phyloP scores from a whole-genome alignment of 768 basidiomycete species.

The Amanita rimosa region DNA sequence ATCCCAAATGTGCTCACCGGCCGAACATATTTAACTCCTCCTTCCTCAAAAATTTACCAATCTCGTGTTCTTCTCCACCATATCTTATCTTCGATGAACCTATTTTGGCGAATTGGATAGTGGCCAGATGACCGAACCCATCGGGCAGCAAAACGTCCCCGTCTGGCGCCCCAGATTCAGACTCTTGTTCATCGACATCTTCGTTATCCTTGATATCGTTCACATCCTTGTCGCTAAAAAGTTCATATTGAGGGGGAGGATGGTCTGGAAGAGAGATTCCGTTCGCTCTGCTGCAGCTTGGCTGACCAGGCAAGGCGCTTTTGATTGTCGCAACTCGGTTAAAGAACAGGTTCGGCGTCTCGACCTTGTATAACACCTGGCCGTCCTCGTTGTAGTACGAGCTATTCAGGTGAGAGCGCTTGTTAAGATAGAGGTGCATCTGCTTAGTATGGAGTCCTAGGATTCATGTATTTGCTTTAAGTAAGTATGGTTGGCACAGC shows the following conservation, averaged over 20 bases:
- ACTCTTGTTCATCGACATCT: neutral
- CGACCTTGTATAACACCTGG: slow-evolving; percentile 13
- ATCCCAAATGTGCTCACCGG: slow-evolving; percentile 8
- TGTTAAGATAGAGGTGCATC: slow-evolving; percentile 16
- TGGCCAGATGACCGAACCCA: slow-evolving; percentile 7
- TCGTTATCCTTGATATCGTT: neutral
- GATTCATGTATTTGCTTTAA: no score
- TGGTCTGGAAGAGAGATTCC: neutral
- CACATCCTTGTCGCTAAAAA: neutral
- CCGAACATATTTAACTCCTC: slow-evolving; percentile 7
- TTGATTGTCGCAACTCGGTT: slow-evolving; percentile 8
- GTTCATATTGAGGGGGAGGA: neutral
- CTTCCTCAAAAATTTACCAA: slow-evolving; percentile 11
- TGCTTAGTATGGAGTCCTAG: neutral
- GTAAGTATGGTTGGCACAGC: no score
- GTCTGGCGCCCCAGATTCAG: neutral
- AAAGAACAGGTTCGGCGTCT: slow-evolving; percentile 5
- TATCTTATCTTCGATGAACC: slow-evolving; percentile 4
- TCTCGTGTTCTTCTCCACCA: neutral
- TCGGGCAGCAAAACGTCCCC: slow-evolving; percentile 3
- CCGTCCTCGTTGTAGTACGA: slow-evolving; percentile 12
- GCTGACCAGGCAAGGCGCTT: slow-evolving; percentile 5
- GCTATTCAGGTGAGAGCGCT: slow-evolving; percentile 11
- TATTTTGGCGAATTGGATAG: slow-evolving; percentile 10
- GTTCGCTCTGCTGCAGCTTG: neutral